phyloP scores from a whole-genome alignment of 192 early-diverging fungal species.

The Coemansia nantahalensis region DNA sequence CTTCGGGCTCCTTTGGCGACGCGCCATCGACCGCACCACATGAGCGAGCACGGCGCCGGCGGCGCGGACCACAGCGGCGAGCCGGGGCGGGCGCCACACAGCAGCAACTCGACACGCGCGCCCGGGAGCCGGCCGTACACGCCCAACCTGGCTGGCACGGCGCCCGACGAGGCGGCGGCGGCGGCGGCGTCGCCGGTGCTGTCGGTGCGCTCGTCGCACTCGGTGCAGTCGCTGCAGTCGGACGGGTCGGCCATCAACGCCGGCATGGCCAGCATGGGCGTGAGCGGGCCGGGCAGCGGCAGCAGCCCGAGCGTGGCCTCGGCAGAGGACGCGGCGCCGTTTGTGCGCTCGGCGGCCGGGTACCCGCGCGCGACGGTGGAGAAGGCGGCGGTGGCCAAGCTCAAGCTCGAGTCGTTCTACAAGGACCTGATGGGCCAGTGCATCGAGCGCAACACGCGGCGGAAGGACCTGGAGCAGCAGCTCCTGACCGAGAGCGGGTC shows the following conservation, averaged over 20 bases:
- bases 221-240: slow-evolving; percentile 49
- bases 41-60: slow-evolving; percentile 49
- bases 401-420: slow-evolving; percentile 92
- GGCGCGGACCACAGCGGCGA: too few species aligned
- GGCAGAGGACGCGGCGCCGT: slow-evolving; percentile 53
- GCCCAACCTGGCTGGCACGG: slow-evolving; percentile 37
- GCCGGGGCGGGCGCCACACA: slow-evolving; percentile 43
- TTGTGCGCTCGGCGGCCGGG: slow-evolving; percentile 70
- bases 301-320: slow-evolving; percentile 13
- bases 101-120: slow-evolving; percentile 46
- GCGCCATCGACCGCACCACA: slow-evolving; percentile 5
- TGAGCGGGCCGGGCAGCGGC: slow-evolving; percentile 33
- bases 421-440: slow-evolving; percentile 85
- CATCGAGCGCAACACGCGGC: slow-evolving; percentile 76
- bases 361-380: slow-evolving; percentile 81
- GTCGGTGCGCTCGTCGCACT: slow-evolving; percentile 43
- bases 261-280: slow-evolving; percentile 52
- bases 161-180: slow-evolving; percentile 25
- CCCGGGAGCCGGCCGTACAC: slow-evolving; percentile 45
- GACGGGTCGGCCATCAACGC: slow-evolving; percentile 49
- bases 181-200: slow-evolving; percentile 45
- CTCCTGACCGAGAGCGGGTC: slow-evolving; percentile 72
- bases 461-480: slow-evolving; percentile 76
- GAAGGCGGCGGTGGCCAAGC: slow-evolving; percentile 83
- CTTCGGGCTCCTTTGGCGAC: too few species aligned